These are phyloP conservation scores for Melampsora americana DNA, from an alignment of 1,284 basidiomycete species.

Conservation along the genomic window DNA sequence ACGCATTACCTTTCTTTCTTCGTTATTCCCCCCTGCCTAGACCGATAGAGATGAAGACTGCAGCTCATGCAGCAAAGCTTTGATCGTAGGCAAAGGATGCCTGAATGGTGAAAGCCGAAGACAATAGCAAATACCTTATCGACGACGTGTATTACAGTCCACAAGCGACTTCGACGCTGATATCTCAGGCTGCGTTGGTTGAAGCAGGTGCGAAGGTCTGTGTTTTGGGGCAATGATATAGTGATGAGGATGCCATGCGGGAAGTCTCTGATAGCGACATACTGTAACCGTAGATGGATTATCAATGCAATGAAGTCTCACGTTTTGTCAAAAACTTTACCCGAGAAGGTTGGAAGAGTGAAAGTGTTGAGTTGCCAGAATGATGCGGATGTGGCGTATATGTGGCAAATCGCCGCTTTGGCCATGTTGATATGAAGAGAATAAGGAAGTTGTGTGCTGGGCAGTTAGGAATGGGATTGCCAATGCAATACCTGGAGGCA, in stretches of 20 bases:
- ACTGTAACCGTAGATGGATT: not conserved
- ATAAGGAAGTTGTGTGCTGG: not conserved
- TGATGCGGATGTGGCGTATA: not conserved
- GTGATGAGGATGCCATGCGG: not conserved
- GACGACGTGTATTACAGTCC: not conserved
- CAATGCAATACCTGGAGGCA: not conserved
- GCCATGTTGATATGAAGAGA: conserved; percentile 1
- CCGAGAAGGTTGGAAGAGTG: not conserved
- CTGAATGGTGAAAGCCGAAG: not conserved
- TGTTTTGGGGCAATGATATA: not conserved
- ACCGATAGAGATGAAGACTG: not conserved
- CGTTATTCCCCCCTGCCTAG: not conserved
- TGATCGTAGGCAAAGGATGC: not conserved
- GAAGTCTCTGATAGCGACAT: not conserved
- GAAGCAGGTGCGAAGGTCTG: not conserved
- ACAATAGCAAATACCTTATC: not conserved
- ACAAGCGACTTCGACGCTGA: not conserved
- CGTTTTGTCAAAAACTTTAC: too few species aligned
- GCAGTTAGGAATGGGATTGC: not conserved
- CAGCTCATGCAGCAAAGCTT: not conserved
- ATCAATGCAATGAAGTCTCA: conserved; percentile 6
- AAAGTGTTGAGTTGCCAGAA: not conserved
- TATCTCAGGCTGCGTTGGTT: not conserved
- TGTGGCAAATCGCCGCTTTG: conserved; percentile 30
- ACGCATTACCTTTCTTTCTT: not conserved